These are phyloP conservation scores for Bolboschoenoplectus hybrid DNA, from an alignment of 202 grass and related monocot genomes.

Conservation along the genomic window DNA sequence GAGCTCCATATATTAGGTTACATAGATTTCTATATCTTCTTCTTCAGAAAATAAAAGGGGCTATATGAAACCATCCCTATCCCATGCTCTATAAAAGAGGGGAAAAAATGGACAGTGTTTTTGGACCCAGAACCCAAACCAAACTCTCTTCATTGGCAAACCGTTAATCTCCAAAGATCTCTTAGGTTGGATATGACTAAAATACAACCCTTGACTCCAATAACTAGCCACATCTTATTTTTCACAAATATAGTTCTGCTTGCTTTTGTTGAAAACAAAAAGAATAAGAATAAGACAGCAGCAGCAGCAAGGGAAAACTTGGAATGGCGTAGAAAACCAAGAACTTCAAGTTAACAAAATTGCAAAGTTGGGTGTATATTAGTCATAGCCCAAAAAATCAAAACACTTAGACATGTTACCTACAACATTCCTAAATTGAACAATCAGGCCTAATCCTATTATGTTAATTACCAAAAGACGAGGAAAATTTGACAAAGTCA, in stretches of 20 bases:
- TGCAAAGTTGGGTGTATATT: background rate
- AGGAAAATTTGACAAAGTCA: background rate
- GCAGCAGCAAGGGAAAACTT: background rate
- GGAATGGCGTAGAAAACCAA: conserved; percentile 1
- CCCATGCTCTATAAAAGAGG: no score
- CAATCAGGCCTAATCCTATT: background rate
- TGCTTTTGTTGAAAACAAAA: background rate
- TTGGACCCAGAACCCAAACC: background rate
- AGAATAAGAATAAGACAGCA: background rate
- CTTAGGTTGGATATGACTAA: background rate
- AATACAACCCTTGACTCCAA: background rate
- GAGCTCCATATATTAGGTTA: background rate
- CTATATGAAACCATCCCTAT: background rate
- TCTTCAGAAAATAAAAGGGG: background rate
- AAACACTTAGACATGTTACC: background rate
- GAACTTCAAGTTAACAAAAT: background rate
- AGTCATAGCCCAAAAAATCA: background rate
- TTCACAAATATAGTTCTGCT: background rate
- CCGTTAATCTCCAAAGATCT: background rate
- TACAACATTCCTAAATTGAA: background rate
- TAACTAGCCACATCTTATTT: background rate
- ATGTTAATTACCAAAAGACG: background rate
- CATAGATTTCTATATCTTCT: conserved; percentile 13
- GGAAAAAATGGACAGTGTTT: background rate
- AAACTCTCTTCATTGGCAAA: background rate